Evolutionary conservation across 2,329 filamentous ascomycete genomes (phyloP).

Genomic region (Fonsecaea monophora): DNA sequence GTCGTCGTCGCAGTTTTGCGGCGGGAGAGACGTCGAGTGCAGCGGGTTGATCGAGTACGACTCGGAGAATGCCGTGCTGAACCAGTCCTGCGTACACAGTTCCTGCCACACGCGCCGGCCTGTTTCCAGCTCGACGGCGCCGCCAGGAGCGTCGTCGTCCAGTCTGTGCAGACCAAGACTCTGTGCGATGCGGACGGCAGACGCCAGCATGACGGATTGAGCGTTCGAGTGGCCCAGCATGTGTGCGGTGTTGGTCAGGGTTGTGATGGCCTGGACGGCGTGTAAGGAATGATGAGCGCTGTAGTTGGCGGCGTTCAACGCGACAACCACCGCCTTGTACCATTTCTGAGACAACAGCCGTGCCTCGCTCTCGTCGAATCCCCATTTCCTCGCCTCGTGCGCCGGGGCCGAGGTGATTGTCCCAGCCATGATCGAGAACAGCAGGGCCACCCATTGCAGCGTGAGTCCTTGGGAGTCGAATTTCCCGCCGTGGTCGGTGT

Average conservation of each 20-base stretch:
- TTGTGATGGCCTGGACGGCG: slow-evolving; percentile 56
- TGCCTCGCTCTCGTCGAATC: slow-evolving; percentile 52
- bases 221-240: slow-evolving; percentile 57
- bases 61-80: slow-evolving; percentile 51
- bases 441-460: slow-evolving; percentile 45
- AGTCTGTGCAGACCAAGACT: slow-evolving; percentile 55
- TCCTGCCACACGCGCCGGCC: slow-evolving; percentile 51
- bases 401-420: slow-evolving; percentile 31
- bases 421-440: slow-evolving; percentile 35
- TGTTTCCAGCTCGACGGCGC: slow-evolving; percentile 44
- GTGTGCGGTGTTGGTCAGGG: slow-evolving; percentile 57
- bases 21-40: slow-evolving; percentile 46
- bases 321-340: slow-evolving; percentile 55
- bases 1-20: slow-evolving; percentile 49
- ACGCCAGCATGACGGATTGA: slow-evolving; percentile 54
- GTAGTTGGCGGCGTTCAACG: slow-evolving; percentile 55
- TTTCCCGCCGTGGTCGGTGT: slow-evolving; percentile 45
- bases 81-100: slow-evolving; percentile 53
- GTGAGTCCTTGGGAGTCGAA: slow-evolving; percentile 46
- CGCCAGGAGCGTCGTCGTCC: slow-evolving; percentile 36
- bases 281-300: slow-evolving; percentile 52
- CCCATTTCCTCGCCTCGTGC: slow-evolving; percentile 49
- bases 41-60: slow-evolving; percentile 48
- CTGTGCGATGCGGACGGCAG: slow-evolving; percentile 56
- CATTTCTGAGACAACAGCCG: slow-evolving; percentile 52